Conservation (phyloP, 257 asterid genomes). For the Solanum boliviense region DNA sequence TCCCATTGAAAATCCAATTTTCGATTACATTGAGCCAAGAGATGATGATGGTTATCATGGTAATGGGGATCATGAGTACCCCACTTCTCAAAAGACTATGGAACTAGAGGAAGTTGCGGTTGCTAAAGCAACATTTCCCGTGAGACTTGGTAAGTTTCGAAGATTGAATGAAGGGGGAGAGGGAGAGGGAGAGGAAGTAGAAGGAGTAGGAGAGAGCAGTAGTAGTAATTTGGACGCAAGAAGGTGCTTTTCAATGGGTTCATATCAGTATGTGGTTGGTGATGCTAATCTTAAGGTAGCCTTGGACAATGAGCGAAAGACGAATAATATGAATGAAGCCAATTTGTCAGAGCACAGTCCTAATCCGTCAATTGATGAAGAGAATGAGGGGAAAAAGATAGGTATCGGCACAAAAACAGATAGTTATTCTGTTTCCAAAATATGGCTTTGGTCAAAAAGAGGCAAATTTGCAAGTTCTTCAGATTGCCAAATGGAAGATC, state of each 20-base stretch:
- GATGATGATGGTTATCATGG: slow-evolving; percentile 47
- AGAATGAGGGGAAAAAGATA: slow-evolving; percentile 62
- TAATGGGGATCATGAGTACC: slow-evolving; percentile 22
- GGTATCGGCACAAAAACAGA: slow-evolving; percentile 69
- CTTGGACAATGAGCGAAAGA: slow-evolving; percentile 29
- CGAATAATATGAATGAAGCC: neutral
- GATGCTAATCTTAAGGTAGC: slow-evolving; percentile 73
- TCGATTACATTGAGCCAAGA: slow-evolving; percentile 53
- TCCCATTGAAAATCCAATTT: slow-evolving; percentile 68
- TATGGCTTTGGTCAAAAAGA: slow-evolving; percentile 95
- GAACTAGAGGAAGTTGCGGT: slow-evolving; percentile 48
- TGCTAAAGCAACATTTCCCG: slow-evolving; percentile 49
- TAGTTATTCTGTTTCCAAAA: slow-evolving; percentile 94
- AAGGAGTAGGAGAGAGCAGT: slow-evolving; percentile 58
- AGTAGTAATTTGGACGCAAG: slow-evolving; percentile 80
- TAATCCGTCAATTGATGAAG: slow-evolving; percentile 14
- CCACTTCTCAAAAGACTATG: slow-evolving; percentile 38
- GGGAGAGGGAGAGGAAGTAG: slow-evolving; percentile 11
- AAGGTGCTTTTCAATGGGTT: slow-evolving; percentile 88
- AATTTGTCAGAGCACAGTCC: neutral
- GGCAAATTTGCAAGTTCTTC: slow-evolving; percentile 61
- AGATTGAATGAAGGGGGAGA: slow-evolving; percentile 23
- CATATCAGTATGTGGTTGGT: slow-evolving; percentile 77
- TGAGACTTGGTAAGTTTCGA: slow-evolving; percentile 58
- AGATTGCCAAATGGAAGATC: slow-evolving; percentile 8